Evolutionary conservation across 1,284 basidiomycete genomes (phyloP).

Genomic region (Sanguinoderma infundibulare): DNA sequence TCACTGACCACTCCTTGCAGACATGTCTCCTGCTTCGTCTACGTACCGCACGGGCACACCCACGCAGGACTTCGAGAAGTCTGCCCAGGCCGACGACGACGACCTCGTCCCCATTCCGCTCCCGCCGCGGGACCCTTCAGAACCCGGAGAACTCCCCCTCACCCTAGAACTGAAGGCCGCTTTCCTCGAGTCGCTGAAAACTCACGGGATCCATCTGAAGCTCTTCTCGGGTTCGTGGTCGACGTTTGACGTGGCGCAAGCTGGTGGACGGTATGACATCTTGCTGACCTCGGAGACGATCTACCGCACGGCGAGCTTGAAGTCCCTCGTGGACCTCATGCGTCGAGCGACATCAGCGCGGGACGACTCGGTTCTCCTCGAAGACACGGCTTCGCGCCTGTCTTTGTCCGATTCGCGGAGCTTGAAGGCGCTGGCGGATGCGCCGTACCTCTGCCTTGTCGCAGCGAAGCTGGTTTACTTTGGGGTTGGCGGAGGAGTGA

Average conservation of each 20-base stretch:
- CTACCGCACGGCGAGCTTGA: slow-evolving; percentile 75
- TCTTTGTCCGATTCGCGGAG: background rate
- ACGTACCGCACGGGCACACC: slow-evolving; percentile 3
- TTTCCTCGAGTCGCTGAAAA: slow-evolving; percentile 51
- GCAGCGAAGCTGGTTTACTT: slow-evolving; percentile 95
- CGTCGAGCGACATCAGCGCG: slow-evolving; percentile 36
- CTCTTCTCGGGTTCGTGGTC: slow-evolving; percentile 90
- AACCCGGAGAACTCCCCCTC: slow-evolving; percentile 62
- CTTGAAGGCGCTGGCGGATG: slow-evolving; percentile 1
- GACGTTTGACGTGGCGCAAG: slow-evolving; percentile 44
- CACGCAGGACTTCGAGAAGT: background rate
- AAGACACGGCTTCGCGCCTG: slow-evolving; percentile 5
- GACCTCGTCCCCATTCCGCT: slow-evolving; percentile 31
- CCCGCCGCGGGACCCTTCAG: slow-evolving; percentile 30
- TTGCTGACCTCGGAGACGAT: slow-evolving; percentile 94
- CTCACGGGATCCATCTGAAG: slow-evolving; percentile 60
- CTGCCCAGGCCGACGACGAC: slow-evolving; percentile 25
- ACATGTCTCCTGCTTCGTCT: slow-evolving; percentile 15
- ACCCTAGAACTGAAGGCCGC: slow-evolving; percentile 50
- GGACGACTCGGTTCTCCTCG: background rate
- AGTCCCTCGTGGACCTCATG: slow-evolving; percentile 66
- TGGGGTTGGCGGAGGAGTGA: slow-evolving; percentile 91
- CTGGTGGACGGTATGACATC: slow-evolving; percentile 59
- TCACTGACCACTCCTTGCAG: slow-evolving; percentile 18
- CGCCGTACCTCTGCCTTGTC: slow-evolving; percentile 60